Conservation (phyloP, 106 monocot species). For the Dactylorhiza incarnata region DNA sequence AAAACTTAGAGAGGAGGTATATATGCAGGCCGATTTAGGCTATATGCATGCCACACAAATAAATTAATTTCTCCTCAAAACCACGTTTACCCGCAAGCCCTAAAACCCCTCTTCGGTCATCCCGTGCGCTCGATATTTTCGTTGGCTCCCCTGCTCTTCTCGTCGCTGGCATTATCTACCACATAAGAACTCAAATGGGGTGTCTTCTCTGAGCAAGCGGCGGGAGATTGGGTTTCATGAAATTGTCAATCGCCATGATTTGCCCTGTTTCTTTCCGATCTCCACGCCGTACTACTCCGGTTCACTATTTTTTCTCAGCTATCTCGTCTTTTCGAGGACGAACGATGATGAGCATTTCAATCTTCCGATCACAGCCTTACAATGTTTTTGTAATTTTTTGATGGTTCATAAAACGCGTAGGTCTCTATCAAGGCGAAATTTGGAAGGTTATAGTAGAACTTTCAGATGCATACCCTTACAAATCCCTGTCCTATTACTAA, state of each 20-base stretch:
- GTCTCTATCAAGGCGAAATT: constrained; percentile 33
- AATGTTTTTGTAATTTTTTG: background rate
- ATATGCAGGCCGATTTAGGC: too few species aligned
- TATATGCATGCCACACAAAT: too few species aligned
- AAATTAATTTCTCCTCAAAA: too few species aligned
- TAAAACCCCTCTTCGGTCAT: too few species aligned
- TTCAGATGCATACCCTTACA: constrained; percentile 39
- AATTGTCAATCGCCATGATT: constrained; percentile 32
- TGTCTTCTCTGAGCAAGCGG: too few species aligned
- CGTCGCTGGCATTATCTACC: too few species aligned
- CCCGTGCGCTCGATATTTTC: too few species aligned
- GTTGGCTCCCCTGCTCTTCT: too few species aligned
- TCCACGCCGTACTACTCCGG: background rate
- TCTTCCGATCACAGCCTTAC: too few species aligned
- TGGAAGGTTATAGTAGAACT: constrained; percentile 37
- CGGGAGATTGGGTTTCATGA: constrained; percentile 2
- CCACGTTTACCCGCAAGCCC: too few species aligned
- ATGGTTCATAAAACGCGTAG: constrained; percentile 5
- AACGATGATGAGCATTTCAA: constrained; percentile 58
- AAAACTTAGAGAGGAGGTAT: too few species aligned
- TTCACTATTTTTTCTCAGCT: constrained; percentile 6
- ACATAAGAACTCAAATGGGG: too few species aligned
- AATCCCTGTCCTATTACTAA: constrained; percentile 29
- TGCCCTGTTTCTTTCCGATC: background rate
- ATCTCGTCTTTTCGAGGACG: constrained; percentile 3